A percentile compares a stretch with the other conserved stretches of the same genome.
These are phyloP conservation scores for Stygiomarasmius scandens DNA, from an alignment of 1,284 basidiomycete species.

Conservation along the genomic window DNA sequence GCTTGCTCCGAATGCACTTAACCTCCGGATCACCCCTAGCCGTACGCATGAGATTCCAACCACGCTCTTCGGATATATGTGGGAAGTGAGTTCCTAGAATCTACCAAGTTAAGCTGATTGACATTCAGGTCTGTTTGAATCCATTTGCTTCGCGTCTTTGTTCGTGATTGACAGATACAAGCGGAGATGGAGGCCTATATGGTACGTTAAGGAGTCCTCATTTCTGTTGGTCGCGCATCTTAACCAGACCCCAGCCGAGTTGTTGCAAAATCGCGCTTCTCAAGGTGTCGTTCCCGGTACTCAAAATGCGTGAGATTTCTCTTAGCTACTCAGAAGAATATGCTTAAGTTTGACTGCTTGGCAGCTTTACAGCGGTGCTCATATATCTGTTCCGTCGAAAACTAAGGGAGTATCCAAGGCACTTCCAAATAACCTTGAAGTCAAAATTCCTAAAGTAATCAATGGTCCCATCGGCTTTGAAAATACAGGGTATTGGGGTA, in stretches of 20 bases:
- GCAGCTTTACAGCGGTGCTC: constrained; percentile 31
- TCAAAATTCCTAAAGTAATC: constrained; percentile 31
- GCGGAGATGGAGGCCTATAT: constrained; percentile 37
- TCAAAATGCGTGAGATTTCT: constrained; percentile 28
- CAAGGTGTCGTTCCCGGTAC: constrained; percentile 34
- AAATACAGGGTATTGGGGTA: constrained; percentile 40
- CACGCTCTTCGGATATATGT: constrained; percentile 37
- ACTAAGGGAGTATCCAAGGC: constrained; percentile 31
- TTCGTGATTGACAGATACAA: constrained; percentile 10
- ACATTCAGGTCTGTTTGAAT: constrained; percentile 20
- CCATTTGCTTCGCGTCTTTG: background rate
- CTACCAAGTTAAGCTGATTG: background rate
- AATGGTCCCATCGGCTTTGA: constrained; percentile 36
- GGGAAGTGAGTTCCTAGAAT: constrained; percentile 28
- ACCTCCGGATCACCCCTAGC: constrained; percentile 26
- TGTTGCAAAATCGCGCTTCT: constrained; percentile 38
- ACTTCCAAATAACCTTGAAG: constrained; percentile 35
- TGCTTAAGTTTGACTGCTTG: constrained; percentile 26
- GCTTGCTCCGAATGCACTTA: constrained; percentile 30
- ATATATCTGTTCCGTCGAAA: constrained; percentile 30
- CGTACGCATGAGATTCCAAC: constrained; percentile 29
- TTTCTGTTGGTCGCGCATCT: background rate
- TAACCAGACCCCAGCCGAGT: constrained; percentile 20
- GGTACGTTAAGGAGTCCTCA: constrained; percentile 18
- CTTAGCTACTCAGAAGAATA: too few species aligned